These are phyloP conservation scores for Aspergillus funiculosus DNA, from an alignment of 495 filamentous ascomycete species.

Conservation along the genomic window DNA sequence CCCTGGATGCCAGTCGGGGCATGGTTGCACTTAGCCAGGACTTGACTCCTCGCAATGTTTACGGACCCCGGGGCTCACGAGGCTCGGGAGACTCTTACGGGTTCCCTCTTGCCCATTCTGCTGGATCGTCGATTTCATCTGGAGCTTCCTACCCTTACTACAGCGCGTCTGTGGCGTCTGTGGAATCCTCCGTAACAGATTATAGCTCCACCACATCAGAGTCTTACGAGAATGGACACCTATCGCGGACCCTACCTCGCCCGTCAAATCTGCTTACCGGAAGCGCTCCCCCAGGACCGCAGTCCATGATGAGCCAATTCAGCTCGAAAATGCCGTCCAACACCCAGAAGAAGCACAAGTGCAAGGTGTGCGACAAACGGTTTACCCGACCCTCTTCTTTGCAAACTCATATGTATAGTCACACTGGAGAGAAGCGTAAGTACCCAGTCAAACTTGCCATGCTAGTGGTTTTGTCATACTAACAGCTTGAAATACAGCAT, in stretches of 20 bases:
- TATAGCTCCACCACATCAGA: conserved; percentile 84
- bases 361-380: conserved; percentile 98
- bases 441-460: conserved; percentile 19
- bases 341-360: conserved; percentile 99
- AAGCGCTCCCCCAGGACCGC: conserved; percentile 70
- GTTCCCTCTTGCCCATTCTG: conserved; percentile 84
- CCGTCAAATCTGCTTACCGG: conserved; percentile 64
- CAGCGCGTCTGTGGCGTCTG: conserved; percentile 69
- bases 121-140: conserved; percentile 92
- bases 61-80: conserved; percentile 60
- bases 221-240: conserved; percentile 68
- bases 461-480: conserved; percentile 23
- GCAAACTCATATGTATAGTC: conserved; percentile 98
- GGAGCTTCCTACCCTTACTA: conserved; percentile 66
- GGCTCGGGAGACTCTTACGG: conserved; percentile 87
- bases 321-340: conserved; percentile 94
- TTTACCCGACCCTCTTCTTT: conserved; percentile 95
- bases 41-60: conserved; percentile 77
- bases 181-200: conserved; percentile 88
- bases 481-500: conserved; percentile 54
- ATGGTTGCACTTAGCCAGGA: conserved; percentile 94
- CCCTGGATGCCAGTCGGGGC: conserved; percentile 80
- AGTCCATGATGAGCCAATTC: conserved; percentile 98
- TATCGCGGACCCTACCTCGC: conserved; percentile 74
- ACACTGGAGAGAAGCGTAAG: conserved; percentile 99